Evolutionary conservation across 306 rosid genomes (phyloP), one percentile per base, ranked within the genome.

Genomic region (Vicia villosa): DNA sequence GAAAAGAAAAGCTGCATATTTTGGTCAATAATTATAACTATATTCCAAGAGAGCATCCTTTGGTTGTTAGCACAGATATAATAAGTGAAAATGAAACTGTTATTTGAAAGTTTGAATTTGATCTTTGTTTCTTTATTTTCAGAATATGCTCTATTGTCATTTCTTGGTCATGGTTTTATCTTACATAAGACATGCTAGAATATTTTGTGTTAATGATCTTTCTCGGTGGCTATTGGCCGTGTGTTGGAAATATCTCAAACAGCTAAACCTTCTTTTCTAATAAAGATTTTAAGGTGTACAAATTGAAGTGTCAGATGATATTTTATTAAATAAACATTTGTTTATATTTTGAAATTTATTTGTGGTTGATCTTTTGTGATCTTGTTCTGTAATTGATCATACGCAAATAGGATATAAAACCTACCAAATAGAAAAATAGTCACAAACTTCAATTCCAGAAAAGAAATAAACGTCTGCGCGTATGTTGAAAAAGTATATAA

Each of bases 1-100:
- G 68, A 62, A 52, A 51, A 43, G 55, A 54, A 63, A 74, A 52
- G 63, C 30, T 67, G 72, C 20, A 17, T 57, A 30, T 70, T 59
- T 80, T 34, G 68, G 17, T 46, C 67, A 21, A 42, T 61, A 49
- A 46, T 37, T 38, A 26, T 47, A 19, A 56, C 19, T 47, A 19
- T 47, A 24, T 45, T 66, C 66, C 17, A 28, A 28, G 49, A 54
- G 52, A 73, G 16, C 51, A 51, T 65, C 41, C 64, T 8, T 46
- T 69, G 63, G 43, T 43, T 69, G 63, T 69, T 63, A 6, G 32
- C 22, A 58, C 3, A 14, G 14, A 4, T 74, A 19, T 74, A 52
- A 36, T 51, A 0, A 58, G 67, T 68, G 55, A 67, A 59, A 60
- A 8, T 51, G 15, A 54, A 54, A 11, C 32, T 54, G 56, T 51